These are phyloP conservation scores for Henningerozyma blattae DNA, from an alignment of 805 yeast species.

Conservation along the genomic window DNA sequence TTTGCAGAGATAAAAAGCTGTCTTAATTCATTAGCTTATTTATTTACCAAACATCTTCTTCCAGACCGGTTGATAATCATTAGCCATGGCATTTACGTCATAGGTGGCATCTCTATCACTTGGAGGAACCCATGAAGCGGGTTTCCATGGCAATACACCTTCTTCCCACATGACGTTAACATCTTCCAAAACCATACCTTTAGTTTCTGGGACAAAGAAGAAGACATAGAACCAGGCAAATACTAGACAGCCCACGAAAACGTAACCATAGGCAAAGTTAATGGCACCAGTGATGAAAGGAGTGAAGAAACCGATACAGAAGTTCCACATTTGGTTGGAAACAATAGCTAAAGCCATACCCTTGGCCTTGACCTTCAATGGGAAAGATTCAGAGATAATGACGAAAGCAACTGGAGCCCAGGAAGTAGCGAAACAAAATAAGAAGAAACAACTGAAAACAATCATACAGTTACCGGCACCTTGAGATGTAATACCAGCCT, in stretches of 20 bases:
- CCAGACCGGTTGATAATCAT: slow-evolving; percentile 12
- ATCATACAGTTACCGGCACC: slow-evolving; percentile 64
- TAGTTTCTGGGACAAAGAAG: slow-evolving; percentile 63
- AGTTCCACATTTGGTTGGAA: slow-evolving; percentile 58
- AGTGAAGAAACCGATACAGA: slow-evolving; percentile 59
- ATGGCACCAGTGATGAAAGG: slow-evolving; percentile 59
- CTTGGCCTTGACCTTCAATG: slow-evolving; percentile 56
- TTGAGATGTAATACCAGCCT: slow-evolving; percentile 30
- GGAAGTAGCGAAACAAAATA: slow-evolving; percentile 64
- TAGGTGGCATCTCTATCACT: slow-evolving; percentile 20
- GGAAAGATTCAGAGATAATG: slow-evolving; percentile 59
- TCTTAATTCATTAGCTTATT: no score
- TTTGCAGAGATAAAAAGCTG: no score
- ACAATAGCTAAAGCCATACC: slow-evolving; percentile 52
- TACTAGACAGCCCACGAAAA: slow-evolving; percentile 47
- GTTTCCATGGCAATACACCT: slow-evolving; percentile 30
- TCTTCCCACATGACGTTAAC: slow-evolving; percentile 47
- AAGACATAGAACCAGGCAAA: slow-evolving; percentile 52
- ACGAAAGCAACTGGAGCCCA: slow-evolving; percentile 70
- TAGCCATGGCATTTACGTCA: slow-evolving; percentile 9
- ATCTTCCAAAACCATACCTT: slow-evolving; percentile 70
- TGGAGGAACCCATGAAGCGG: slow-evolving; percentile 40
- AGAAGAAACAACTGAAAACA: slow-evolving; percentile 58
- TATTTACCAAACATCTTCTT: no score
- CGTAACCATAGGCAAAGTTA: slow-evolving; percentile 64